Evolutionary conservation across 2,329 filamentous ascomycete genomes (phyloP).

Genomic region (Hirsutella thompsonii): DNA sequence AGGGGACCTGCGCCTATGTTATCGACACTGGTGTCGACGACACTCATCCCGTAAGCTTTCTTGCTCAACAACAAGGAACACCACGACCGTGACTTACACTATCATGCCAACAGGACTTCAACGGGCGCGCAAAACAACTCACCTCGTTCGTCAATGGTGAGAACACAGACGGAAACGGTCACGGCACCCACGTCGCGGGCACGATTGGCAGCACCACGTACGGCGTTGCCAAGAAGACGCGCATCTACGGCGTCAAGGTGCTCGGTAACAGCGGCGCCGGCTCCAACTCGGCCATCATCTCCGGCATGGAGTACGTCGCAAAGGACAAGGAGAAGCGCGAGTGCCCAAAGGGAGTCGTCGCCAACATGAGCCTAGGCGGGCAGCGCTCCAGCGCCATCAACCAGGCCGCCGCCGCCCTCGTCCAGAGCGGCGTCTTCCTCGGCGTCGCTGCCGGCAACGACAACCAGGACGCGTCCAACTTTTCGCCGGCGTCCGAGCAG

Average conservation of each 20-base stretch:
- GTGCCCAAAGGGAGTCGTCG: conserved; percentile 28
- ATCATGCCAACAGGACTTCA: conserved; percentile 16
- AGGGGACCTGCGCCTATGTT: conserved; percentile 25
- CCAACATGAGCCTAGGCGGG: conserved; percentile 39
- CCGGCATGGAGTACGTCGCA: conserved; percentile 25
- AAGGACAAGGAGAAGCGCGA: conserved; percentile 17
- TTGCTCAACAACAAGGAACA: neutral
- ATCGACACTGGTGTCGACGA: conserved; percentile 26
- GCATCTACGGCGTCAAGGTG: conserved; percentile 25
- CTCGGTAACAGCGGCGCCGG: conserved; percentile 19
- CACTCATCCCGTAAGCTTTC: conserved; percentile 17
- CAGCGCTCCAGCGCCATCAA: conserved; percentile 27
- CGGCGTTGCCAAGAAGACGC: conserved; percentile 25
- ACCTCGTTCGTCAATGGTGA: conserved; percentile 18
- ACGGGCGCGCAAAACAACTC: conserved; percentile 22
- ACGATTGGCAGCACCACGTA: conserved; percentile 20
- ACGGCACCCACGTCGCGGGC: conserved; percentile 24
- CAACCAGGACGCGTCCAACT: conserved; percentile 22
- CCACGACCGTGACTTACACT: conserved; percentile 1
- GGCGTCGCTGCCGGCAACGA: conserved; percentile 39
- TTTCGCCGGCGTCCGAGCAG: conserved; percentile 27
- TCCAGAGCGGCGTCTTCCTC: conserved; percentile 29
- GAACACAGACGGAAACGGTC: conserved; percentile 17
- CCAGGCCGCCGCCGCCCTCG: conserved; percentile 27
- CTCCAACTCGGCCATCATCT: conserved; percentile 23